Conservation (phyloP, 2,329 filamentous ascomycete genomes). For the Fusarium bulbicola region DNA sequence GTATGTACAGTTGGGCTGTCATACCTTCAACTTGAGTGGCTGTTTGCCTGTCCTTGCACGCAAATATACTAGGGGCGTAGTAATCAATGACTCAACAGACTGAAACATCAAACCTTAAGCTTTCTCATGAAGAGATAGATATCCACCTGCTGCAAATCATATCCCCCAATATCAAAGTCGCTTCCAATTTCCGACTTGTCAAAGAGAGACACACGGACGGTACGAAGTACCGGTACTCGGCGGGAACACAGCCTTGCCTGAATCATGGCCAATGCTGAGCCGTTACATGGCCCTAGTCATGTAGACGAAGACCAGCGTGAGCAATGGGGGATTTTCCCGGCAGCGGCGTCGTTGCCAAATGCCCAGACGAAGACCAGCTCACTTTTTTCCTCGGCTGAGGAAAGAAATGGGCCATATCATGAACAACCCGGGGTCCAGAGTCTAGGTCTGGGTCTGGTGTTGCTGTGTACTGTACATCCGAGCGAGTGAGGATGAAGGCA, state of each 20-base stretch:
- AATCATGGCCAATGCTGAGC: conserved; percentile 12
- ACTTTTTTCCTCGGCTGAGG: conserved; percentile 18
- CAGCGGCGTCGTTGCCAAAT: conserved; percentile 26
- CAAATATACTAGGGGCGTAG: background rate
- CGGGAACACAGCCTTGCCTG: background rate
- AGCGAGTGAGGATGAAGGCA: conserved; percentile 29
- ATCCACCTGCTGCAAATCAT: conserved; percentile 12
- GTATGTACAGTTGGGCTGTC: background rate
- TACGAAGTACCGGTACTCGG: background rate
- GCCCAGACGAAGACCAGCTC: conserved; percentile 21
- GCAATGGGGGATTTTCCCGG: conserved; percentile 22
- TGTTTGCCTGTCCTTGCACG: conserved; percentile 21
- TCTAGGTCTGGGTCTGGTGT: conserved; percentile 3
- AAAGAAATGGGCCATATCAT: conserved; percentile 25
- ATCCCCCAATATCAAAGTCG: background rate
- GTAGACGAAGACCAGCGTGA: background rate
- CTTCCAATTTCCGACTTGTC: conserved; percentile 18
- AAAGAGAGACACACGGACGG: background rate
- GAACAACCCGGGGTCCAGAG: conserved; percentile 4
- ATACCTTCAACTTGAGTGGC: conserved; percentile 14
- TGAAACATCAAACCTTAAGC: conserved; percentile 15
- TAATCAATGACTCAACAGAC: background rate
- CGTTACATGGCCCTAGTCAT: conserved; percentile 14
- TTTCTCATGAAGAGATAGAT: background rate
- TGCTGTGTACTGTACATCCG: conserved; percentile 11